Base-by-base conservation (phyloP, 106 monocot genomes). In the Agapanthus africanus region DNA sequence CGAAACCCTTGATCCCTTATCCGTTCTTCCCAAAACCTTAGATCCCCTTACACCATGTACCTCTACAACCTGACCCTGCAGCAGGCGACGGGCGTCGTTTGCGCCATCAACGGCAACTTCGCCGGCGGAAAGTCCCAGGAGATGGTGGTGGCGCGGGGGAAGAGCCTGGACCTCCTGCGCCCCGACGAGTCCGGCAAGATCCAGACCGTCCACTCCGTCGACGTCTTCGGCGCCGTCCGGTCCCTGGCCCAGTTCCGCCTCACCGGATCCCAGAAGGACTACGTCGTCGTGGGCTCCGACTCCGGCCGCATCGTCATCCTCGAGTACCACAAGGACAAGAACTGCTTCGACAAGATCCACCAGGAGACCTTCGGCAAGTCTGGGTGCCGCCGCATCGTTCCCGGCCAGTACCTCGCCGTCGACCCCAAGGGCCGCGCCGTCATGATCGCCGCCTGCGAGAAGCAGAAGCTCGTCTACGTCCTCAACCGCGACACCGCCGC, bases 331-430 rank as follows among this genome's bases (percentile, higher is more conserved):
- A 75, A 72, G 37, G 84, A 87, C 60, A 56, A 49, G 30, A 85
- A 84, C 78, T 30, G 52, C 67, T 92, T 99, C 75, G 84, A 99
- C 54, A 92, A 99, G 75, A 70, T 99, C 40, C 92, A 99, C 61
- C 97, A 99, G 81, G 97, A 99, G 75, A 99, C 97, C 39, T 99
- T 99, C 51, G 97, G 97, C 49, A 99, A 99, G 80, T 99, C 97
- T 14, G 97, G 97, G 9, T 99, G 97, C 84, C 79, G 97, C 54
- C 83, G 97, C 71, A 92, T 92, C 39, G 97, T 99, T 36, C 92
- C 97, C 6, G 97, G 97, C 31, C 89, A 99, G 85, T 87, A 79
- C 65, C 60, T 97, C 19, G 92, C 89, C 15, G 97, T 92, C 22
- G 97, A 99, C 44, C 97, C 97, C 54, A 99, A 99, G 75, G 97